Conservation (phyloP, 1,139 yeast species). For the Keqinozyma sinolaborantium region DNA sequence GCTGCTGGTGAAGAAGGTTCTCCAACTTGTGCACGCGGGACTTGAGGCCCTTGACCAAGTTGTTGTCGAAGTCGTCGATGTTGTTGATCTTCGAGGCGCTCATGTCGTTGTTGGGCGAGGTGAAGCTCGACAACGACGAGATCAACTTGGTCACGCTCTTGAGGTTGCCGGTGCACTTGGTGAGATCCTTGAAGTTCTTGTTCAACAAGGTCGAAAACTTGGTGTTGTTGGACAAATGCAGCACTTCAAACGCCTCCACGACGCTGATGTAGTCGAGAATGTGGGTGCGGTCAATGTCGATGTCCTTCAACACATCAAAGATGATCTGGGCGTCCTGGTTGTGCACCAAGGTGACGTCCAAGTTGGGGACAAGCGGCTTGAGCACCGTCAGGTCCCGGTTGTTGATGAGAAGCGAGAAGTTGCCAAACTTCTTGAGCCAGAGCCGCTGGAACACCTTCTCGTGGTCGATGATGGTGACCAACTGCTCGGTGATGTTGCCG, state of each 20-base stretch:
- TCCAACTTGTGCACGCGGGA: constrained; percentile 62
- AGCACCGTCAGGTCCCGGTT: constrained; percentile 9
- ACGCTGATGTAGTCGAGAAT: constrained; percentile 32
- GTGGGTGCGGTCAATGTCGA: constrained; percentile 37
- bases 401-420: constrained; percentile 33
- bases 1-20: constrained; percentile 62
- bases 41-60: constrained; percentile 53
- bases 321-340: constrained; percentile 11
- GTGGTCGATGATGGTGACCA: constrained; percentile 54
- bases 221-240: constrained; percentile 13
- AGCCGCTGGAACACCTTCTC: constrained; percentile 55
- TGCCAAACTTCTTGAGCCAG: constrained; percentile 65
- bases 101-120: constrained; percentile 21
- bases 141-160: constrained; percentile 34
- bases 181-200: constrained; percentile 45
- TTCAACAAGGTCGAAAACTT: constrained; percentile 40
- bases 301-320: constrained; percentile 19
- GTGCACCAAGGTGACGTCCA: constrained; percentile 39
- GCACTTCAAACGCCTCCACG: constrained; percentile 23
- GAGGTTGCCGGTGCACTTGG: constrained; percentile 35
- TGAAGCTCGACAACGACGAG: constrained; percentile 28
- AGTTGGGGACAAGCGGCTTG: constrained; percentile 27
- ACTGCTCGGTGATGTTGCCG: constrained; percentile 53
- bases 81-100: constrained; percentile 14
- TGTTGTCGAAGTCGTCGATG: constrained; percentile 29